These are phyloP conservation scores for Cyclostephanos invisitatus DNA, from an alignment of 108 stramenopile genomes.

Conservation along the genomic window DNA sequence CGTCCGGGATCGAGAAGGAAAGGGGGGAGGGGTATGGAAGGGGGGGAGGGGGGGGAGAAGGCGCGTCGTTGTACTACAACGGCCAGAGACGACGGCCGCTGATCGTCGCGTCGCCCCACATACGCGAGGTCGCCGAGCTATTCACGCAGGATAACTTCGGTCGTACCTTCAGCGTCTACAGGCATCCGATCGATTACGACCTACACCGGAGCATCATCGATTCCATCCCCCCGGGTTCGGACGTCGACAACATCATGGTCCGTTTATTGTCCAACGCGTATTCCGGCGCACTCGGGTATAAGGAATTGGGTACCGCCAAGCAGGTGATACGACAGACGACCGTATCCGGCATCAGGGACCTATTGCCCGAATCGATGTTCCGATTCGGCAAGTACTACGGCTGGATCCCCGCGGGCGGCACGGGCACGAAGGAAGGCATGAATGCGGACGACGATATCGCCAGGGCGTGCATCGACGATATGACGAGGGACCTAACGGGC, in stretches of 20 bases:
- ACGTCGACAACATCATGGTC: conserved; percentile 44
- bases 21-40: not conserved
- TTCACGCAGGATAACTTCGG: conserved; percentile 55
- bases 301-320: conserved; percentile 55
- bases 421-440: conserved; percentile 38
- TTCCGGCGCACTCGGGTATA: conserved; percentile 42
- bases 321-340: conserved; percentile 52
- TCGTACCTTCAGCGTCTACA: conserved; percentile 46
- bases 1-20: not conserved
- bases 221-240: conserved; percentile 28
- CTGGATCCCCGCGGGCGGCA: conserved; percentile 39
- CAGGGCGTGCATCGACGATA: conserved; percentile 42
- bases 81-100: conserved; percentile 37
- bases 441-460: conserved; percentile 30
- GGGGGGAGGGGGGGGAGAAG: conserved; percentile 5
- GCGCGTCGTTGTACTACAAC: conserved; percentile 26
- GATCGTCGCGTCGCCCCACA: conserved; percentile 51
- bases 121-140: conserved; percentile 47
- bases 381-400: conserved; percentile 50
- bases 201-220: conserved; percentile 38
- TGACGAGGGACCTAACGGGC: conserved; percentile 17
- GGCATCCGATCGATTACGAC: conserved; percentile 62
- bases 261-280: conserved; percentile 41
- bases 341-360: conserved; percentile 41
- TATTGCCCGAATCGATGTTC: conserved; percentile 43